Conservation (phyloP, 805 yeast species). For the Candida wancherniae region DNA sequence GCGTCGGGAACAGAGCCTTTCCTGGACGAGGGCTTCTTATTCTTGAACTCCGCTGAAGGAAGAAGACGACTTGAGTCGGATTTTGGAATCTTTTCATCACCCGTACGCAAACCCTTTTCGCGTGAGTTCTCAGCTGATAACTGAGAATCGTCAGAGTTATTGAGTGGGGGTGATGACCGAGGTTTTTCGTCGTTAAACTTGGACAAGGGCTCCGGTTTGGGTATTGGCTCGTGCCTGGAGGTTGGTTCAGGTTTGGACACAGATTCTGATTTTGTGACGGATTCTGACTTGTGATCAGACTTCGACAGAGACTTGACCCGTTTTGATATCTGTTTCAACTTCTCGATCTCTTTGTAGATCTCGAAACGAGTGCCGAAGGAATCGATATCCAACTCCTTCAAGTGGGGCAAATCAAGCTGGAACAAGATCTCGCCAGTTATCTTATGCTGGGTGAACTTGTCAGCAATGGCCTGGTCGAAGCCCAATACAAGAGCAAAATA, state of each 20-base stretch:
- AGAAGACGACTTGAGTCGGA: conserved; percentile 24
- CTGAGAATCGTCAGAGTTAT: conserved; percentile 19
- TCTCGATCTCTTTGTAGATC: conserved; percentile 82
- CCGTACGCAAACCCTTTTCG: conserved; percentile 1
- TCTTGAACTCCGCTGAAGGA: conserved; percentile 36
- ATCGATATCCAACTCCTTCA: conserved; percentile 86
- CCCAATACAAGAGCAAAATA: conserved; percentile 67
- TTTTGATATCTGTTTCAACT: conserved; percentile 35
- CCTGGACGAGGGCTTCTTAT: not conserved
- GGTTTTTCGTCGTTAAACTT: not conserved
- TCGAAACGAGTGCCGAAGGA: conserved; percentile 96
- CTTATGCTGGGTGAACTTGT: conserved; percentile 79
- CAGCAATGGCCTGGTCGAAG: conserved; percentile 69
- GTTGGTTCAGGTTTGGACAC: too few relatives aligned
- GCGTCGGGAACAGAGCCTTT: conserved; percentile 1
- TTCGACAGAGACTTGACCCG: conserved; percentile 9
- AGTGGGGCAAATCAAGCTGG: conserved; percentile 77
- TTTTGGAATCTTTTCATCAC: conserved; percentile 7
- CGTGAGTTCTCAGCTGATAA: conserved; percentile 1
- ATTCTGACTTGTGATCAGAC: conserved; percentile 1
- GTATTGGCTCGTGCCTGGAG: not conserved
- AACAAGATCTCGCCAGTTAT: conserved; percentile 82
- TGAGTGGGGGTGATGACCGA: conserved; percentile 6
- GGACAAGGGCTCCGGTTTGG: too few relatives aligned
- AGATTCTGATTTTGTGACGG: not conserved